These are phyloP conservation scores for Erucastrum elatum DNA, from an alignment of 345 rosid species.

Conservation along the genomic window DNA sequence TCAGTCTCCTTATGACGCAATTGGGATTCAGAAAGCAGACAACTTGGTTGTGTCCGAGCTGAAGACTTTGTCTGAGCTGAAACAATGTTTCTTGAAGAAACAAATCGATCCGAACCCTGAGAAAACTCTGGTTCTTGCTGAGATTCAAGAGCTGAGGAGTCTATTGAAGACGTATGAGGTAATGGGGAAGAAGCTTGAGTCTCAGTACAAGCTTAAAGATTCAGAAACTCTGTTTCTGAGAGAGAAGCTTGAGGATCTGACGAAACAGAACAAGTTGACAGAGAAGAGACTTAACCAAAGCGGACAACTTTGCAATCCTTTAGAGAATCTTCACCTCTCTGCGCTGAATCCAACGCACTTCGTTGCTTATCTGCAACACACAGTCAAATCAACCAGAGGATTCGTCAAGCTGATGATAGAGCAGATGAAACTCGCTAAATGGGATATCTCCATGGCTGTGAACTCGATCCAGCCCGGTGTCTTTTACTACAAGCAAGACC, in stretches of 20 bases:
- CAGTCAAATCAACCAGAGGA: slow-evolving; percentile 68
- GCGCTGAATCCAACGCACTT: slow-evolving; percentile 63
- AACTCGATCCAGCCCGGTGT: slow-evolving; percentile 57
- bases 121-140: slow-evolving; percentile 55
- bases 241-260: slow-evolving; percentile 59
- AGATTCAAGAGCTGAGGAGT: slow-evolving; percentile 76
- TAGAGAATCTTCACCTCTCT: slow-evolving; percentile 51
- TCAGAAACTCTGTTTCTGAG: slow-evolving; percentile 62
- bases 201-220: slow-evolving; percentile 70
- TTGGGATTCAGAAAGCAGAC: slow-evolving; percentile 76
- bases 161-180: slow-evolving; percentile 59
- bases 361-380: slow-evolving; percentile 50
- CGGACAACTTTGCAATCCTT: slow-evolving; percentile 52
- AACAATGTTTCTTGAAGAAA: slow-evolving; percentile 73
- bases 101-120: slow-evolving; percentile 67
- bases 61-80: slow-evolving; percentile 76
- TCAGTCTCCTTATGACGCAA: slow-evolving; percentile 85
- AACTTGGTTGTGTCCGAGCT: slow-evolving; percentile 55
- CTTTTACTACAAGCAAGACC: slow-evolving; percentile 61
- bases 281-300: slow-evolving; percentile 76
- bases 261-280: slow-evolving; percentile 47
- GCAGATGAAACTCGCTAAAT: slow-evolving; percentile 62
- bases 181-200: slow-evolving; percentile 70
- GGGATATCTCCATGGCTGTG: slow-evolving; percentile 80
- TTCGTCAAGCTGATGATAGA: slow-evolving; percentile 67